A percentile compares a stretch with the other conserved stretches of the same genome.
These are phyloP conservation scores for Sclerotinia glacialis DNA, from an alignment of 2,329 filamentous ascomycete genomes.

Conservation along the genomic window DNA sequence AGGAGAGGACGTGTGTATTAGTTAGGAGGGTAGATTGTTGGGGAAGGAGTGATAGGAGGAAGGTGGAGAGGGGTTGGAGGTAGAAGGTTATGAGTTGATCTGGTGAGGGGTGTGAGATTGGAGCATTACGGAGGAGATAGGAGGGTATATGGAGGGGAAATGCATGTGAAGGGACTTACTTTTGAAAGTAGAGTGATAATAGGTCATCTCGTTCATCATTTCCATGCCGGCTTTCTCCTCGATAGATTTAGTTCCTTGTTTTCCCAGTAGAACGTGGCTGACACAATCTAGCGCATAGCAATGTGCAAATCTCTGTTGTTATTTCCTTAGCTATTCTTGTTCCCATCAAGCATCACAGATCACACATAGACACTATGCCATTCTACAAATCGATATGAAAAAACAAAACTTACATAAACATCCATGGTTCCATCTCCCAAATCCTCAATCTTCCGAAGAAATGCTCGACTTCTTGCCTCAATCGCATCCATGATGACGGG, in stretches of 20 bases:
- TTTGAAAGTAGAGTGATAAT: constrained; percentile 65
- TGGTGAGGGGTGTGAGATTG: constrained; percentile 40
- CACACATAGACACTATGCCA: no score
- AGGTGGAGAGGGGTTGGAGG: constrained; percentile 96
- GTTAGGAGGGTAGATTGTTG: constrained; percentile 47
- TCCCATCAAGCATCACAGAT: not conserved
- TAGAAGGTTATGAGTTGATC: constrained; percentile 56
- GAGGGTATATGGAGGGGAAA: not conserved
- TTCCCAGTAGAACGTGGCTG: constrained; percentile 66
- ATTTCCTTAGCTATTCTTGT: not conserved
- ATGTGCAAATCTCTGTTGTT: constrained; percentile 46
- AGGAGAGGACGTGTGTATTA: constrained; percentile 55
- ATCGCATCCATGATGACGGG: constrained; percentile 55
- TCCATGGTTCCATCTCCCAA: constrained; percentile 51
- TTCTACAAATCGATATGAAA: no score
- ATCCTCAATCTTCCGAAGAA: constrained; percentile 52
- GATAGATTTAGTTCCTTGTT: constrained; percentile 57
- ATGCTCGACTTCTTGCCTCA: constrained; percentile 53
- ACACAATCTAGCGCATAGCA: constrained; percentile 68
- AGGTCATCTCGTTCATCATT: constrained; percentile 67
- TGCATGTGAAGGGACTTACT: constrained; percentile 46
- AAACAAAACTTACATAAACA: constrained; percentile 51
- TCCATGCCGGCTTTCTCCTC: constrained; percentile 54
- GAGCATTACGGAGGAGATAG: not conserved
- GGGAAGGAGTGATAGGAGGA: constrained; percentile 74